Percentiles rank a stretch among this genome's conserved stretches.
Evolutionary conservation across 805 yeast species (phyloP).

Genomic region (Kuraishia borneana): DNA sequence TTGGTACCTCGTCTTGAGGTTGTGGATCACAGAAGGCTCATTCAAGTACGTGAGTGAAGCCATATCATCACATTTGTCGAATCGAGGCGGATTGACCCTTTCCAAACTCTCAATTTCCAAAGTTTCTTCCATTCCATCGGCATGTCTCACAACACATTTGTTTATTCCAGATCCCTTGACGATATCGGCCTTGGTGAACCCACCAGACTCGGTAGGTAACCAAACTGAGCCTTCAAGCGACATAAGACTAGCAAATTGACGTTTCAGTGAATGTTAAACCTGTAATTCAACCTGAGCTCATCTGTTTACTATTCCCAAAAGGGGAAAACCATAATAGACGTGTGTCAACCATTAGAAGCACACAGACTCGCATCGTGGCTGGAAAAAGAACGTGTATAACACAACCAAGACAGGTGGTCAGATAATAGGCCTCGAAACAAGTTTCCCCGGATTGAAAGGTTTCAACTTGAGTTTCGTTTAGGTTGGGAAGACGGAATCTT

Average conservation of each 20-base stretch:
- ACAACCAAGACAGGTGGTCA: no score
- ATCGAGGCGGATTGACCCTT: slow-evolving; percentile 78
- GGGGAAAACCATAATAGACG: not conserved
- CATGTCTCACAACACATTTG: slow-evolving; percentile 8
- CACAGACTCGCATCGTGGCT: no score
- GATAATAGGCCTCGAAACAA: no score
- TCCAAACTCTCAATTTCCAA: slow-evolving; percentile 35
- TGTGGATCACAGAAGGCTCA: slow-evolving; percentile 91
- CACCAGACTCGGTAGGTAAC: slow-evolving; percentile 24
- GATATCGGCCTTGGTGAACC: not conserved
- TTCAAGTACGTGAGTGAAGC: slow-evolving; percentile 90
- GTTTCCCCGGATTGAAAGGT: no score
- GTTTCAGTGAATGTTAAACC: not conserved
- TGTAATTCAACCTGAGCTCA: not conserved
- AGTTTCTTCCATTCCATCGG: slow-evolving; percentile 22
- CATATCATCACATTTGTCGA: slow-evolving; percentile 88
- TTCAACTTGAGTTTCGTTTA: no score
- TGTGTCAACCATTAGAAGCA: no score
- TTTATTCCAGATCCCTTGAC: not conserved
- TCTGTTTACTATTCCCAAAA: not conserved
- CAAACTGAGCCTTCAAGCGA: slow-evolving; percentile 57
- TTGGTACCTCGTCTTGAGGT: slow-evolving; percentile 63
- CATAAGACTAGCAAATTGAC: no score
- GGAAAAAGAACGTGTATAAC: no score
- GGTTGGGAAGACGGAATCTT: no score